Conservation (phyloP, 495 filamentous ascomycete genomes). For the Parathielavia hyrcaniae region DNA sequence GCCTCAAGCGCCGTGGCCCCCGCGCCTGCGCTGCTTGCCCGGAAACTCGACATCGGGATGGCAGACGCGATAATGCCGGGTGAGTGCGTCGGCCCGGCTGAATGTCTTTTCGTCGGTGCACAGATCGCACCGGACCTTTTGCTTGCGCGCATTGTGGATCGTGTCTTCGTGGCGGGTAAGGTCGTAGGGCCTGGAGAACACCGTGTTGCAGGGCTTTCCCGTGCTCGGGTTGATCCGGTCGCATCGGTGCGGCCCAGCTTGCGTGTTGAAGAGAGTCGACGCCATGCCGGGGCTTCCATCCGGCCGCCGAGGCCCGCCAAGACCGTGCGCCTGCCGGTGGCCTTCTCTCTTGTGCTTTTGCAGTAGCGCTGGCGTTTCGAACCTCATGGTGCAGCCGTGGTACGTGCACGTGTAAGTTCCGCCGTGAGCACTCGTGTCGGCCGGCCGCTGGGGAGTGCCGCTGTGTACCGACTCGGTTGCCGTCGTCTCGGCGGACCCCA, state of each 20-base stretch:
- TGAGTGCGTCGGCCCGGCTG: constrained; percentile 83
- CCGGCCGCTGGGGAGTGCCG: constrained; percentile 47
- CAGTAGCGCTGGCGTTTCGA: constrained; percentile 76
- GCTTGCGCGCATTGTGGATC: constrained; percentile 89
- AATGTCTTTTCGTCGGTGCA: constrained; percentile 99
- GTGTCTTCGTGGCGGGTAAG: constrained; percentile 95
- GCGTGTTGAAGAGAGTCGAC: constrained; percentile 27
- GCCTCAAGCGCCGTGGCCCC: constrained; percentile 19
- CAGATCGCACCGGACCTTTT: constrained; percentile 89
- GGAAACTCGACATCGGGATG: constrained; percentile 80
- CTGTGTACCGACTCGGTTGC: constrained; percentile 24
- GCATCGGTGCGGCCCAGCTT: constrained; percentile 40
- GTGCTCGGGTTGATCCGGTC: constrained; percentile 92
- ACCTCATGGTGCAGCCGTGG: constrained; percentile 80
- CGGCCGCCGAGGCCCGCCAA: constrained; percentile 24
- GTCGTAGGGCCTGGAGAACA: constrained; percentile 97
- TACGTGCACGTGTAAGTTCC: constrained; percentile 96
- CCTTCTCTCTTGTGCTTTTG: constrained; percentile 95
- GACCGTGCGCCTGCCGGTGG: constrained; percentile 60
- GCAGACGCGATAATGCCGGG: constrained; percentile 84
- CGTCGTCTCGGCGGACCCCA: constrained; percentile 39
- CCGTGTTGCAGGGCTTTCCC: constrained; percentile 89
- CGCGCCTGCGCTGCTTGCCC: constrained; percentile 53
- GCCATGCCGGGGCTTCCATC: constrained; percentile 23
- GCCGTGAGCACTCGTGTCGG: constrained; percentile 61